Conservation (phyloP, 371 early-diverging fungal genomes). For the Umbelopsis sp. region DNA sequence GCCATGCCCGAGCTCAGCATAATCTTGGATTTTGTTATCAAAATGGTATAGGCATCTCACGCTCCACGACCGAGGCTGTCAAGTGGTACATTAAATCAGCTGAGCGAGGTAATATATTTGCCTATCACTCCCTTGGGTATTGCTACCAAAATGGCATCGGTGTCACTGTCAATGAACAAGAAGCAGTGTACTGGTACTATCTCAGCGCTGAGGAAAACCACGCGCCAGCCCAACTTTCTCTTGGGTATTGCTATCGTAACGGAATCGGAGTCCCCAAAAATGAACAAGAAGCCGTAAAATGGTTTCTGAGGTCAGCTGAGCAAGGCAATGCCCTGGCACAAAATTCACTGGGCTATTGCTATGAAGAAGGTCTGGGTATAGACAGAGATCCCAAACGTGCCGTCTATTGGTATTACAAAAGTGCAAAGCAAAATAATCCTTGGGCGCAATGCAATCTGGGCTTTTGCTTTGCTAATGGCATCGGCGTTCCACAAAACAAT, state of each 20-base stretch:
- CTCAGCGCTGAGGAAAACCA: conserved; percentile 63
- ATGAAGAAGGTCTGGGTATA: conserved; percentile 71
- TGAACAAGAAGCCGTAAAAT: conserved; percentile 66
- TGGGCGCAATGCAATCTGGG: conserved; percentile 87
- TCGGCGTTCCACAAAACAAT: conserved; percentile 61
- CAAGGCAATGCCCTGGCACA: conserved; percentile 79
- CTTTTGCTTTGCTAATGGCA: conserved; percentile 82
- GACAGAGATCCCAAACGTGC: conserved; percentile 64
- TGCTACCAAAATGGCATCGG: conserved; percentile 92
- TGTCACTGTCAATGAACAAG: conserved; percentile 61
- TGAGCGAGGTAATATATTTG: conserved; percentile 77
- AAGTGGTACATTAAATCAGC: conserved; percentile 77
- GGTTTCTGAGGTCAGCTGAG: conserved; percentile 69
- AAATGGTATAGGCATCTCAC: conserved; percentile 74
- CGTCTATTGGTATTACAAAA: conserved; percentile 73
- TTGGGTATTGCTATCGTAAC: conserved; percentile 86
- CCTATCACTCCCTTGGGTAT: conserved; percentile 85
- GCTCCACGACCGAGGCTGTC: conserved; percentile 67
- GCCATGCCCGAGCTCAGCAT: conserved; percentile 84
- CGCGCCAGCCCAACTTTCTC: conserved; percentile 73
- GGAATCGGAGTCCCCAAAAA: conserved; percentile 74
- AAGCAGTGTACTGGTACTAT: conserved; percentile 76
- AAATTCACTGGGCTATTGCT: conserved; percentile 81
- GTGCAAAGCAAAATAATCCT: conserved; percentile 76
- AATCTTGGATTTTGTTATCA: conserved; percentile 89